phyloP scores from a whole-genome alignment of 768 basidiomycete genomes.

The Rhodosporidiobolus odoratus region DNA sequence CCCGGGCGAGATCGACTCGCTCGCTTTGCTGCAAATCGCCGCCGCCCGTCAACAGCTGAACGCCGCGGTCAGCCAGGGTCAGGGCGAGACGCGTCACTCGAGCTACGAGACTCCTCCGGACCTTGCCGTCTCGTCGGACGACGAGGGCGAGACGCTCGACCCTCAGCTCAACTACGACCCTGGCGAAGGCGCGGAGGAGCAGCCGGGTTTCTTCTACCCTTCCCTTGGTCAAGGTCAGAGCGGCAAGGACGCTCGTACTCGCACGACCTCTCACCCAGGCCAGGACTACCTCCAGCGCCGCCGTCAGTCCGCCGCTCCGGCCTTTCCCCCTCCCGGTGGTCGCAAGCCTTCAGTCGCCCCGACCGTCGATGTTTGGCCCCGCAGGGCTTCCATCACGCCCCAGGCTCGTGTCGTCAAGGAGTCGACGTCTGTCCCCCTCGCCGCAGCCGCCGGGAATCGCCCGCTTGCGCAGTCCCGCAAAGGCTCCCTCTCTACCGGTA shows the following conservation, averaged over 20 bases:
- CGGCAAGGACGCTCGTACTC: not conserved
- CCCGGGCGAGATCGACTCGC: not conserved
- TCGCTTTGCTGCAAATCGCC: not conserved
- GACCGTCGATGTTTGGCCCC: not conserved
- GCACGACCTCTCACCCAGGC: not conserved
- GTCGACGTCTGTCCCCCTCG: not conserved
- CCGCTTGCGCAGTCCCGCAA: not conserved
- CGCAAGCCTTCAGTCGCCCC: not conserved
- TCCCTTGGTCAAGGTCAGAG: not conserved
- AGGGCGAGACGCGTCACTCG: not conserved
- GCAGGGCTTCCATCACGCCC: not conserved
- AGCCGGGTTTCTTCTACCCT: not conserved
- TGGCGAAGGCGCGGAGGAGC: not conserved
- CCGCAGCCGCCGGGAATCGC: not conserved
- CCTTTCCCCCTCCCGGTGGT: slow-evolving; percentile 7
- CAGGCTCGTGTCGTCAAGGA: not conserved
- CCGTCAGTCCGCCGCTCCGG: slow-evolving; percentile 24
- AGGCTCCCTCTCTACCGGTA: not conserved
- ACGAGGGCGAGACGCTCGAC: not conserved
- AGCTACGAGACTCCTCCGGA: not conserved
- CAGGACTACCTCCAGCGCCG: slow-evolving; percentile 2
- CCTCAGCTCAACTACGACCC: not conserved
- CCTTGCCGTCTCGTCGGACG: not conserved
- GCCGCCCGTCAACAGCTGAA: not conserved
- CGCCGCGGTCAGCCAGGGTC: not conserved